Evolutionary conservation across 1,139 yeast genomes (phyloP).

Genomic region (Candida gigantensis): DNA sequence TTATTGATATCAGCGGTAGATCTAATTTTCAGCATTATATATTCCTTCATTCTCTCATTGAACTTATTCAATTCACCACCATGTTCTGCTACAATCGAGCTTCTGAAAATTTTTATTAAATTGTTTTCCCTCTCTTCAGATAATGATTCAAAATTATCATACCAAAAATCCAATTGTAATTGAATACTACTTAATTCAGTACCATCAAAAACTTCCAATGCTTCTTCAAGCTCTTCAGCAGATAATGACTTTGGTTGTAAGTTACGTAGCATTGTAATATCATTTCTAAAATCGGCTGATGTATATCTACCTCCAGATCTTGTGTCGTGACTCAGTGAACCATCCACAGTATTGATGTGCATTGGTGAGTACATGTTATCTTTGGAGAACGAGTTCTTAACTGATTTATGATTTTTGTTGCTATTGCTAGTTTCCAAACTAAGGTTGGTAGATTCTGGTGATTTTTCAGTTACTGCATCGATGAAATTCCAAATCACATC

Average conservation of each 20-base stretch:
- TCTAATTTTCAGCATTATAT: constrained; percentile 5
- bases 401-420: background rate
- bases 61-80: constrained; percentile 10
- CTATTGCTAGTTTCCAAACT: no score
- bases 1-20: constrained; percentile 7
- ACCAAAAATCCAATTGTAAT: constrained; percentile 9
- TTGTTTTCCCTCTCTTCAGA: constrained; percentile 14
- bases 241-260: constrained; percentile 15
- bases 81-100: constrained; percentile 18
- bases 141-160: constrained; percentile 4
- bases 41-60: constrained; percentile 10
- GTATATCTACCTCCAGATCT: constrained; percentile 18
- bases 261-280: constrained; percentile 25
- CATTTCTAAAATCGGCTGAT: constrained; percentile 28
- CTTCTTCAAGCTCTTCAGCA: constrained; percentile 21
- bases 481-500: constrained; percentile 40
- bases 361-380: constrained; percentile 39
- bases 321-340: constrained; percentile 13
- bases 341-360: constrained; percentile 25
- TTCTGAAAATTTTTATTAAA: constrained; percentile 20
- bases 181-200: constrained; percentile 1
- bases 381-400: constrained; percentile 14
- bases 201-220: constrained; percentile 12
- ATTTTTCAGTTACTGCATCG: constrained; percentile 30
- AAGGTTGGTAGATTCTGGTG: constrained; percentile 1